Percentiles rank a stretch among this genome's conserved stretches.
phyloP scores from a whole-genome alignment of 2,329 filamentous ascomycete species.

The Colletotrichum magnum region DNA sequence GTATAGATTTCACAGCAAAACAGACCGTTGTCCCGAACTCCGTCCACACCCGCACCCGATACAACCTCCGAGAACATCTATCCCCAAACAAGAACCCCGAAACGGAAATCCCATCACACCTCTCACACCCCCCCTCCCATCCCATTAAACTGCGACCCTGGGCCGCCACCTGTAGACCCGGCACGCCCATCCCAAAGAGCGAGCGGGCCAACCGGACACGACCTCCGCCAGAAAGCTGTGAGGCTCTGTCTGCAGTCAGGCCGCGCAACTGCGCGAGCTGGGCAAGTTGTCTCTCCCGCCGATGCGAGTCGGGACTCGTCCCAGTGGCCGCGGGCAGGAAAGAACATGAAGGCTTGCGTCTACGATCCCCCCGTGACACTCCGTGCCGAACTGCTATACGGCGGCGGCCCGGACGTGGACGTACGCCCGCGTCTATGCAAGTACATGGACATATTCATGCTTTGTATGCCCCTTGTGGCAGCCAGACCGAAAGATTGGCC shows the following conservation, averaged over 20 bases:
- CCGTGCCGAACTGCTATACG: neutral
- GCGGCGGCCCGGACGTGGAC: neutral
- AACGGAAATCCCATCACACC: no score
- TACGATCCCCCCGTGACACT: neutral
- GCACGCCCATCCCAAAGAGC: neutral
- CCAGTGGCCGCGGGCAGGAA: neutral
- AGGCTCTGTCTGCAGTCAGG: constrained; percentile 19
- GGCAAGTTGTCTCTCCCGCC: neutral
- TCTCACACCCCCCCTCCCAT: neutral
- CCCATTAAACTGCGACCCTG: neutral
- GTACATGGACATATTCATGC: no score
- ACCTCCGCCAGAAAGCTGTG: neutral
- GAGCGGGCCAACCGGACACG: neutral
- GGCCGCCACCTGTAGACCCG: neutral
- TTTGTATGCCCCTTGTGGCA: no score
- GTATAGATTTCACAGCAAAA: no score
- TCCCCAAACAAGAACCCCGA: neutral
- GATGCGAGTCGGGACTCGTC: neutral
- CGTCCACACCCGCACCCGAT: constrained; percentile 7
- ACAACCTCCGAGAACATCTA: constrained; percentile 6
- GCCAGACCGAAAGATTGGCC: no score
- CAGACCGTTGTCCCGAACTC: neutral
- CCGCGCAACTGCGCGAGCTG: neutral
- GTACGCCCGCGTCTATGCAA: no score
- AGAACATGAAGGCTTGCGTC: neutral